Evolutionary conservation across 331 rosid species (phyloP).

Genomic region (Cydonia oblonga): DNA sequence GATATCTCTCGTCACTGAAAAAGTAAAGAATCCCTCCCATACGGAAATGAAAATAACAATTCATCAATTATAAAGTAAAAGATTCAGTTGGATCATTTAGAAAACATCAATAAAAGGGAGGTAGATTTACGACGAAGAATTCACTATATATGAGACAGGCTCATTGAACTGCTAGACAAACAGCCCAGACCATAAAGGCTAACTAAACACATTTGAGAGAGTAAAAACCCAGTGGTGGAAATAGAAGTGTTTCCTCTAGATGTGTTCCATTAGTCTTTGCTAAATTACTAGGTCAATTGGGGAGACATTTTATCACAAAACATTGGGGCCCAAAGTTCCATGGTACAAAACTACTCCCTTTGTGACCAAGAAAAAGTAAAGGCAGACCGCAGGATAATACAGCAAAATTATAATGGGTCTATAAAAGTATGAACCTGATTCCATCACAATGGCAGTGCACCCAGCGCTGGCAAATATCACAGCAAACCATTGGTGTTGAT

Average conservation of each 20-base stretch:
- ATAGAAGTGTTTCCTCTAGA: not conserved
- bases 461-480: conserved; percentile 98
- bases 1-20: conserved; percentile 86
- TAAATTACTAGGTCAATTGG: not conserved
- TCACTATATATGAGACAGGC: not conserved
- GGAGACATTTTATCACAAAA: not conserved
- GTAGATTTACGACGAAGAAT: not conserved
- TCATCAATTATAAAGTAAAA: not conserved
- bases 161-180: not conserved
- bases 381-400: not conserved
- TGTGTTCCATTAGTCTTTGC: not conserved
- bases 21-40: not conserved
- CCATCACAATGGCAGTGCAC: conserved; percentile 97
- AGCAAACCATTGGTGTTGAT: conserved; percentile 96
- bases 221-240: not conserved
- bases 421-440: conserved; percentile 51
- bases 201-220: not conserved
- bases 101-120: not conserved
- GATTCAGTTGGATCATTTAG: not conserved
- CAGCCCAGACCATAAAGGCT: not conserved
- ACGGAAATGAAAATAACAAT: not conserved
- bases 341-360: too few species aligned
- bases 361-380: not conserved
- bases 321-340: not conserved
- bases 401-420: not conserved